Evolutionary conservation across 2,329 filamentous ascomycete species (phyloP), one percentile per base, ranked within the genome.

Genomic region (Pestalotiopsis sp.): DNA sequence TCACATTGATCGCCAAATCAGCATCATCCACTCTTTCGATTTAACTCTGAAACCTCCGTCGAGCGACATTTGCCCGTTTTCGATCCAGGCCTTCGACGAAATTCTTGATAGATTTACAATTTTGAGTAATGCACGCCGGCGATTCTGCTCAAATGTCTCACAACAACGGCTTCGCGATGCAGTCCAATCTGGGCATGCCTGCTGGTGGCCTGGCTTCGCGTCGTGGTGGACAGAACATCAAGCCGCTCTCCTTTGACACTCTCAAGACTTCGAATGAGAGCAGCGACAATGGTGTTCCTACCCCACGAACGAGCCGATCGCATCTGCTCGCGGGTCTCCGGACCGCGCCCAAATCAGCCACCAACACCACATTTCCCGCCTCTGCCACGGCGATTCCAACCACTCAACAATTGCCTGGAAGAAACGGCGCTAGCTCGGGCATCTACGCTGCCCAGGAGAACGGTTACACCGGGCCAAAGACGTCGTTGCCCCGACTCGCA

Each of bases 81-180:
- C 22, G 24, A 63, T 68, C 69, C 65, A 62, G 66, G 60, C 52
- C 67, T 56, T 58, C 39, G 68, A 68, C 69, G 68, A 26, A 22
- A 57, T 13, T 63, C 22, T 64, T 39, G 40, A 39, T 61, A 59
- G 52, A 55, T 48, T 38, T n/a, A 59, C 14, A 65, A 65, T 66
- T 74, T 77, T 82, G 84, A 86, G 83, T 81, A 74, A 91, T 97
- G 91, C 92, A 97, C 95, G 91, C 95, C 89, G 95, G 95, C 88
- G 94, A 94, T 96, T 93, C 97, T 86, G 92, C 94, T 96, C 94
- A 97, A 88, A 98, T 98, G 95, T 93, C 94, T 85, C 95, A 94
- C 86, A 93, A 94, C 86, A 93, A 91, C 86, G 88, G 91, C 81
- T 92, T 92, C 80, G 83, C 87, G 79, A 86, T 91, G 80, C 85